phyloP scores from a whole-genome alignment of 2,329 filamentous ascomycete genomes.

The Botrytis fragariae region DNA sequence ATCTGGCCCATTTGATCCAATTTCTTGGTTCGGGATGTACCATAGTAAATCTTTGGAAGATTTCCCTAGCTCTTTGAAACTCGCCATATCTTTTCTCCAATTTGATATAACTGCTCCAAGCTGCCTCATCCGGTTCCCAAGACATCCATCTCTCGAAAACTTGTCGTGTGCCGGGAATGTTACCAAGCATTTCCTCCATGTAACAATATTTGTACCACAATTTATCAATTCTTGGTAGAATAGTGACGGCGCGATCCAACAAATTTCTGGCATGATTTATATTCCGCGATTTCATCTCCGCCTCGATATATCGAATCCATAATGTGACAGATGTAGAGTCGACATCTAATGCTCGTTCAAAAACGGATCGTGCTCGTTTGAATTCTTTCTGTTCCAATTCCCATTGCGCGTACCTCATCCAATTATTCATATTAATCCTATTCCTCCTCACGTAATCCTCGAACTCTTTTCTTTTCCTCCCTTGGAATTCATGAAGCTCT shows the following conservation, averaged over 20 bases:
- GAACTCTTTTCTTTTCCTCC: conserved; percentile 92
- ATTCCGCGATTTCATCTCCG: conserved; percentile 92
- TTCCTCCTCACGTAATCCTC: conserved; percentile 98
- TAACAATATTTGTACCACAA: conserved; percentile 99
- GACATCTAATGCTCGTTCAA: conserved; percentile 91
- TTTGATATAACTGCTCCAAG: conserved; percentile 96
- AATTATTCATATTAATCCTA: conserved; percentile 95
- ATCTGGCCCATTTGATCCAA: conserved; percentile 98
- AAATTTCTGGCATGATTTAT: conserved; percentile 97
- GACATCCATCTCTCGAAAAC: conserved; percentile 98
- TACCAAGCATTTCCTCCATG: conserved; percentile 96
- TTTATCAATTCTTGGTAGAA: conserved; percentile 88
- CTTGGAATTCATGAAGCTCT: conserved; percentile 96
- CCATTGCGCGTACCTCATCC: conserved; percentile 97
- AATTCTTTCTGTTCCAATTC: conserved; percentile 98
- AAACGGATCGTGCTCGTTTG: conserved; percentile 84
- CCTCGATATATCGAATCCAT: conserved; percentile 92
- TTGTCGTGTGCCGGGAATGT: conserved; percentile 85
- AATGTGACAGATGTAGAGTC: conserved; percentile 81
- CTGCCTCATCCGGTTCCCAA: conserved; percentile 95
- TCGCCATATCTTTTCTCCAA: conserved; percentile 94
- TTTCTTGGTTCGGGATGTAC: conserved; percentile 93
- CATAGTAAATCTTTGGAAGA: conserved; percentile 86
- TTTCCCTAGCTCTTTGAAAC: conserved; percentile 82
- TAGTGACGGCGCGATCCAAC: conserved; percentile 89